Percentiles rank a stretch among this genome's conserved stretches.
Conservation (phyloP, 768 basidiomycete genomes). For the Mycena polygramma region DNA sequence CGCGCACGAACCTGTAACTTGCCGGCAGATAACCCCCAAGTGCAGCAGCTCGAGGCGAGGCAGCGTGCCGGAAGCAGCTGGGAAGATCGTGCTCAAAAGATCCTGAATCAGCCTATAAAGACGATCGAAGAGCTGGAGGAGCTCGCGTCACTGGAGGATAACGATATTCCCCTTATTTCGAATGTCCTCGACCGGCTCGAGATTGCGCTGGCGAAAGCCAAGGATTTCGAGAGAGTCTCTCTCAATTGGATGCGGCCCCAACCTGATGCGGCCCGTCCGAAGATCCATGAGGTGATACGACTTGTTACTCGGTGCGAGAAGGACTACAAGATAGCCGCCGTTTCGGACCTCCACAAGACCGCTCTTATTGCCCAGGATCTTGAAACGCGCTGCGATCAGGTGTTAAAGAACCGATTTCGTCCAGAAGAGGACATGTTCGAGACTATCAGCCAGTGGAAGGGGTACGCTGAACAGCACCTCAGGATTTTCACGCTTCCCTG, state of each 20-base stretch:
- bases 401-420: slow-evolving; percentile 73
- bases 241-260: slow-evolving; percentile 77
- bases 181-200: slow-evolving; percentile 75
- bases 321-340: slow-evolving; percentile 78
- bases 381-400: slow-evolving; percentile 80
- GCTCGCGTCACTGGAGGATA: slow-evolving; percentile 76
- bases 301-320: slow-evolving; percentile 80
- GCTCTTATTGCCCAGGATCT: slow-evolving; percentile 85
- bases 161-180: slow-evolving; percentile 77
- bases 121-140: slow-evolving; percentile 83
- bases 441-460: slow-evolving; percentile 80
- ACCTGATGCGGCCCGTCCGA: slow-evolving; percentile 66
- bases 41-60: slow-evolving; percentile 74
- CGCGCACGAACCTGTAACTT: slow-evolving; percentile 81
- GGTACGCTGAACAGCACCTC: slow-evolving; percentile 79
- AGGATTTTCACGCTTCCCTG: slow-evolving; percentile 79
- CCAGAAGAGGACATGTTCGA: slow-evolving; percentile 76
- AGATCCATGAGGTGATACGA: slow-evolving; percentile 76
- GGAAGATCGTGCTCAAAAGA: slow-evolving; percentile 76
- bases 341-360: slow-evolving; percentile 75
- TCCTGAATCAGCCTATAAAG: slow-evolving; percentile 78
- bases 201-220: slow-evolving; percentile 74
- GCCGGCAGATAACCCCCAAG: slow-evolving; percentile 71
- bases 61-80: slow-evolving; percentile 80
- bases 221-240: slow-evolving; percentile 85